Evolutionary conservation across 225 moss, liverwort and hornwort species (phyloP).

Genomic region (Anthoceros angustus): DNA sequence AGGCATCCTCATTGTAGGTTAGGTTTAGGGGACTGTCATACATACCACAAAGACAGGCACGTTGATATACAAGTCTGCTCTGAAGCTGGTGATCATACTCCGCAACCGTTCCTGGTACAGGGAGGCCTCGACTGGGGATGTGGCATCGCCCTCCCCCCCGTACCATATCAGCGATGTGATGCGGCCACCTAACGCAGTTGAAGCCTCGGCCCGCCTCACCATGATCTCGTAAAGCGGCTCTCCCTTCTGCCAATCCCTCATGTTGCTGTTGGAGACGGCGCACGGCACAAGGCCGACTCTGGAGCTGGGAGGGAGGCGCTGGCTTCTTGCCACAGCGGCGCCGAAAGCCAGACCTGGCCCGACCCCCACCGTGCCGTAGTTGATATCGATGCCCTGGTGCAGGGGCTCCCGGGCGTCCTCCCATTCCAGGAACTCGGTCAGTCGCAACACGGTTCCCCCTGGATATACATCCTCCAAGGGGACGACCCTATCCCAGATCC

Average conservation of each 20-base stretch:
- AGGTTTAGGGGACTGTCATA: background rate
- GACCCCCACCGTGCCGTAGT: slow-evolving; percentile 26
- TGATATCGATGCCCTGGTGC: slow-evolving; percentile 37
- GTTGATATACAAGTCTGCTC: slow-evolving; percentile 28
- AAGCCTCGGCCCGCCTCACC: slow-evolving; percentile 36
- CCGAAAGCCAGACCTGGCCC: slow-evolving; percentile 63
- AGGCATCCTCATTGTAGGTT: too few species aligned
- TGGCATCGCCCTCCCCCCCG: slow-evolving; percentile 52
- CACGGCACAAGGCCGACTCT: slow-evolving; percentile 54
- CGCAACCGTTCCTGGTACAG: slow-evolving; percentile 25
- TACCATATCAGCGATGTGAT: slow-evolving; percentile 51
- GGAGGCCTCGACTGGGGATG: slow-evolving; percentile 17
- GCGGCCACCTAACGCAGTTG: slow-evolving; percentile 19
- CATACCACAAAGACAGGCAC: slow-evolving; percentile 47
- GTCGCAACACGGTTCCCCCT: slow-evolving; percentile 31
- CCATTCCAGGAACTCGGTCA: slow-evolving; percentile 36
- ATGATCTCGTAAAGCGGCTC: slow-evolving; percentile 32
- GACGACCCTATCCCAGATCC: slow-evolving; percentile 33
- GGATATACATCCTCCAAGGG: slow-evolving; percentile 34
- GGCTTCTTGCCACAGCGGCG: slow-evolving; percentile 32
- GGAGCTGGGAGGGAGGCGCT: slow-evolving; percentile 13
- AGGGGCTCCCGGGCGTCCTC: slow-evolving; percentile 59
- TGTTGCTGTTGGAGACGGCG: slow-evolving; percentile 39
- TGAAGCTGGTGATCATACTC: slow-evolving; percentile 35
- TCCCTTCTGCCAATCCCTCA: slow-evolving; percentile 47